Conservation (phyloP, 2,329 filamentous ascomycete species). For the Apiospora kogelbergensis region DNA sequence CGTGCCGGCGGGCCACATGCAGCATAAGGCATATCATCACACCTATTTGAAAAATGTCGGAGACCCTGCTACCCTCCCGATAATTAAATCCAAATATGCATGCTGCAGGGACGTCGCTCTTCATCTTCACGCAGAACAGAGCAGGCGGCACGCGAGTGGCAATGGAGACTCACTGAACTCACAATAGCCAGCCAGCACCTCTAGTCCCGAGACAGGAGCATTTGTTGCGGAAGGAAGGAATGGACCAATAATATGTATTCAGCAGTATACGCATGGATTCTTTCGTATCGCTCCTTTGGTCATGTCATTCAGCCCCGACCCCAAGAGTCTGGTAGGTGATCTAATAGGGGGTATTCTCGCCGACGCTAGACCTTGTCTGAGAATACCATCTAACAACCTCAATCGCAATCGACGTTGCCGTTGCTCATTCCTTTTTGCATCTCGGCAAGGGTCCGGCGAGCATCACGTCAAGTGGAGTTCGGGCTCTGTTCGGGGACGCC, state of each 20-base stretch:
- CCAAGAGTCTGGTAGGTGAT: not conserved
- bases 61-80: not conserved
- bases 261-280: not conserved
- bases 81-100: not conserved
- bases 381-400: not conserved
- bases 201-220: not conserved
- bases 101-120: not conserved
- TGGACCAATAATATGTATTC: not conserved
- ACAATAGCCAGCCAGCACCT: no score
- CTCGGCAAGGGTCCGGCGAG: not conserved
- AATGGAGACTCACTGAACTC: not conserved
- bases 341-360: not conserved
- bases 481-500: not conserved
- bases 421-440: not conserved
- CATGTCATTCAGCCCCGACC: not conserved
- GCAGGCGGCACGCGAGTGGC: not conserved
- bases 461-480: not conserved
- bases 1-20: not conserved
- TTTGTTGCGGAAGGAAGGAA: not conserved
- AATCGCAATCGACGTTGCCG: not conserved
- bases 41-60: not conserved
- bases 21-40: slow-evolving; percentile 6
- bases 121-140: not conserved
- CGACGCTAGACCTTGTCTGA: slow-evolving; percentile 1
- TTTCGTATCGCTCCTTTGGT: not conserved